A percentile compares a stretch with the other conserved stretches of the same genome.
Conservation (phyloP, 139 green algal genomes). For the Chlorella sorokiniana region DNA sequence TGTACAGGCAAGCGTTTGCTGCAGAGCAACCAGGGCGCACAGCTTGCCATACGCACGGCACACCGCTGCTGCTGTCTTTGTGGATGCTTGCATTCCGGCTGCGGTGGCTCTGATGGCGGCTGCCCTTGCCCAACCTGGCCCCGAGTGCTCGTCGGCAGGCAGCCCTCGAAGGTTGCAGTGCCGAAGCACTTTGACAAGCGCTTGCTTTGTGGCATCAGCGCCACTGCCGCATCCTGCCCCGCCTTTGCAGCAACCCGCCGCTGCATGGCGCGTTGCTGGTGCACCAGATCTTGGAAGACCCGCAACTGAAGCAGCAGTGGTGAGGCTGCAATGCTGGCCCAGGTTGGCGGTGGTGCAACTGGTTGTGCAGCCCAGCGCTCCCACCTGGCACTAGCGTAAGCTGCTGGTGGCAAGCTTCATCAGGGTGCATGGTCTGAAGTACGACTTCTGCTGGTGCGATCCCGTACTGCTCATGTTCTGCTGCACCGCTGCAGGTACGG, state of each 20-base stretch:
- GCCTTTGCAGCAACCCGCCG: slow-evolving; percentile 83
- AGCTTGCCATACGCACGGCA: no score
- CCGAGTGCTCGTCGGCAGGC: no score
- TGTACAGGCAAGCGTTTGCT: slow-evolving; percentile 65
- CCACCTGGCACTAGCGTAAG: no score
- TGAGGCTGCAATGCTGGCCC: slow-evolving; percentile 40
- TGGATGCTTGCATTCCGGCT: no score
- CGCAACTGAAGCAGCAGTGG: slow-evolving; percentile 82
- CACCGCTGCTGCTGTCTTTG: no score
- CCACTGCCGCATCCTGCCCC: not conserved
- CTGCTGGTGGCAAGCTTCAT: not conserved
- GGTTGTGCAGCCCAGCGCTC: not conserved
- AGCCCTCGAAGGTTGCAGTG: no score
- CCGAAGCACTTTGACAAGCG: no score
- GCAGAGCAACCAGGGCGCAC: no score
- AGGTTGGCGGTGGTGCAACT: no score
- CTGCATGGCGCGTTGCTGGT: slow-evolving; percentile 81
- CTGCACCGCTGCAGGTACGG: not conserved
- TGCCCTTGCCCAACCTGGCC: not conserved
- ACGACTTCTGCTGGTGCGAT: not conserved
- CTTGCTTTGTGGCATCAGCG: no score
- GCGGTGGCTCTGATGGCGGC: not conserved
- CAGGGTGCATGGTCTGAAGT: not conserved
- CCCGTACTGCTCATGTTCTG: not conserved
- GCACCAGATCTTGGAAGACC: slow-evolving; percentile 69